Base-by-base conservation (phyloP, 768 basidiomycete species). In the Mycena leptocephala region DNA sequence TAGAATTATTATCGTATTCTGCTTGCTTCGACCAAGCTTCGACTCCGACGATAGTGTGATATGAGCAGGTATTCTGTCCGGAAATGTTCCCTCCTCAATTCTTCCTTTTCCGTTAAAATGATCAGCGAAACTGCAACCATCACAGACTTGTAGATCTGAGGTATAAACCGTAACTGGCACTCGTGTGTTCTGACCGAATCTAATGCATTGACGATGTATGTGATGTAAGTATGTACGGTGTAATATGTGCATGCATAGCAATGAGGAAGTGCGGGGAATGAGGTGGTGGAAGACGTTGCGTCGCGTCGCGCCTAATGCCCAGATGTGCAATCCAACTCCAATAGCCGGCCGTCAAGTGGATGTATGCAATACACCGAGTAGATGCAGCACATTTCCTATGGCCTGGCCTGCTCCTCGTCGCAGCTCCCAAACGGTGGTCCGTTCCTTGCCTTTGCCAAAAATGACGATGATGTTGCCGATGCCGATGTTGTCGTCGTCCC, bases 211-310 rank as follows among this genome's bases (percentile, higher is more conserved):
- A 35, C 58, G 35, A 59, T 59, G 33, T 59, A 33, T 33, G n/a
- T n/a, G 58, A 59, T 59, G 58, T 33, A 59, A 37, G 58, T 59
- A 59, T 35, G 58, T 59, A 59, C 37, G 37, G 58, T 59, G 58
- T 59, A 59, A 59, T 9, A 59, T 37, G 56, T 58, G 56, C 30
- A 58, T 58, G 58, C 35, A 59, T 37, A 22, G 33, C 58, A 35
- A 22, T 37, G 33, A 35, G 58, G 26, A 35, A n/a, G 24, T 35
- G 33, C 20, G 58, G 16, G 11, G 32, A n/a, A 26, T 8, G 48
- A 26, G 24, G 24, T 9, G n/a, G 48, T 14, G 48, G n/a, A 10
- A n/a, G 48, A 24, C 8, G 7, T 7, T 39, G 14, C 14, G 7
- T 39, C 37, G 37, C 7, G 37, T 39, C 37, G 37, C 37, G 37